phyloP scores from a whole-genome alignment of 1,139 yeast genomes.

The Geotrichum restrictum region DNA sequence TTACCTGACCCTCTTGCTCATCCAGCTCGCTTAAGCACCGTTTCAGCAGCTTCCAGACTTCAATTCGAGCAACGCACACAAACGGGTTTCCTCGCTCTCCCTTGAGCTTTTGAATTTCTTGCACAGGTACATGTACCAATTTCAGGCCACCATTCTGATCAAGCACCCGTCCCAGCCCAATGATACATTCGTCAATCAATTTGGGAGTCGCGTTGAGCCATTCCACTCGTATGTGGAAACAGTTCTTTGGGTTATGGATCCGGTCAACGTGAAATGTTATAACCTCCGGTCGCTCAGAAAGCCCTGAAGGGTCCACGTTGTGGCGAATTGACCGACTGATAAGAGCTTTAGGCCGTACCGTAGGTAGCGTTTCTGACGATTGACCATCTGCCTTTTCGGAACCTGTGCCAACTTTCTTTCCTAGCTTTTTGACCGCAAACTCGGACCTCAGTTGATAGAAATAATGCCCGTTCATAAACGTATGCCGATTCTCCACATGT shows the following conservation, averaged over 20 bases:
- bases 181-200: slow-evolving; percentile 79
- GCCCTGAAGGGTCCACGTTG: slow-evolving; percentile 67
- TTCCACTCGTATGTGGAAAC: slow-evolving; percentile 84
- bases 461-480: slow-evolving; percentile 87
- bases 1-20: neutral
- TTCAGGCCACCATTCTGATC: slow-evolving; percentile 74
- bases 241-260: slow-evolving; percentile 91
- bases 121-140: slow-evolving; percentile 88
- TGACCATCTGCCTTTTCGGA: neutral
- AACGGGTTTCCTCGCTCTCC: slow-evolving; percentile 61
- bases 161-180: slow-evolving; percentile 74
- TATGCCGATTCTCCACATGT: slow-evolving; percentile 81
- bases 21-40: neutral
- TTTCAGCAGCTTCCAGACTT: slow-evolving; percentile 38
- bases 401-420: slow-evolving; percentile 3
- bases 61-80: slow-evolving; percentile 73
- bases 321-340: slow-evolving; percentile 60
- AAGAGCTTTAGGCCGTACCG: slow-evolving; percentile 39
- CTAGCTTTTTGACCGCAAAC: slow-evolving; percentile 36
- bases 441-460: slow-evolving; percentile 71
- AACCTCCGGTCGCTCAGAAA: slow-evolving; percentile 73
- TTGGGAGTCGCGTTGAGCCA: slow-evolving; percentile 92
- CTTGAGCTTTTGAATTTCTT: slow-evolving; percentile 75
- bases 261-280: slow-evolving; percentile 83
- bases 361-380: no score